Evolutionary conservation across 1,139 yeast genomes (phyloP).

Genomic region (Suhomyces terraborum): DNA sequence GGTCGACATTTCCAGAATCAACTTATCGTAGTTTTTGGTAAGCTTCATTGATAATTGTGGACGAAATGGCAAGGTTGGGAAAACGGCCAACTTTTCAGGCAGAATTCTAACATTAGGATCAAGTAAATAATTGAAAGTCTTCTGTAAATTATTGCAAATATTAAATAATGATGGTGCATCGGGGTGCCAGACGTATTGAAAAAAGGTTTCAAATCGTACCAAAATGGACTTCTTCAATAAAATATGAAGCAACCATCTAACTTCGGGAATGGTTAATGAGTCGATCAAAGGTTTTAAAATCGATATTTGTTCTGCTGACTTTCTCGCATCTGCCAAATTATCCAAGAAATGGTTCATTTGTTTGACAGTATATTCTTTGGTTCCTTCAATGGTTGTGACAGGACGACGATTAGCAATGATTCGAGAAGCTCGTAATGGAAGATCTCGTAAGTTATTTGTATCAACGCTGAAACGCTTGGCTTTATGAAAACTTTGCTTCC

Average conservation of each 20-base stretch:
- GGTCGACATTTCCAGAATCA: slow-evolving; percentile 46
- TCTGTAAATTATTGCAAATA: slow-evolving; percentile 65
- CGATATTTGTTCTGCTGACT: slow-evolving; percentile 37
- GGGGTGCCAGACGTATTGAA: slow-evolving; percentile 76
- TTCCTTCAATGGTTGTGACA: slow-evolving; percentile 10
- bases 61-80: slow-evolving; percentile 57
- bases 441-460: slow-evolving; percentile 41
- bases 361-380: slow-evolving; percentile 39
- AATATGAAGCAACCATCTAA: slow-evolving; percentile 70
- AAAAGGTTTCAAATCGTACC: slow-evolving; percentile 60
- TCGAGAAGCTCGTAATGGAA: slow-evolving; percentile 34
- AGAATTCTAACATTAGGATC: slow-evolving; percentile 51
- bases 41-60: slow-evolving; percentile 72
- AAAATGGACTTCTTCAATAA: slow-evolving; percentile 61
- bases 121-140: slow-evolving; percentile 59
- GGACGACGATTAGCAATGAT: slow-evolving; percentile 49
- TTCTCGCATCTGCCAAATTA: slow-evolving; percentile 39
- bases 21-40: slow-evolving; percentile 46
- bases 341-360: slow-evolving; percentile 63
- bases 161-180: slow-evolving; percentile 68
- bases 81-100: slow-evolving; percentile 47
- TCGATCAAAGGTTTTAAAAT: slow-evolving; percentile 54
- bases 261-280: slow-evolving; percentile 62
- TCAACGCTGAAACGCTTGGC: slow-evolving; percentile 30
- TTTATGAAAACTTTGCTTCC: slow-evolving; percentile 43